Evolutionary conservation across 805 yeast species (phyloP), one percentile per base, ranked within the genome.

Genomic region (Saccharomycopsis vini): DNA sequence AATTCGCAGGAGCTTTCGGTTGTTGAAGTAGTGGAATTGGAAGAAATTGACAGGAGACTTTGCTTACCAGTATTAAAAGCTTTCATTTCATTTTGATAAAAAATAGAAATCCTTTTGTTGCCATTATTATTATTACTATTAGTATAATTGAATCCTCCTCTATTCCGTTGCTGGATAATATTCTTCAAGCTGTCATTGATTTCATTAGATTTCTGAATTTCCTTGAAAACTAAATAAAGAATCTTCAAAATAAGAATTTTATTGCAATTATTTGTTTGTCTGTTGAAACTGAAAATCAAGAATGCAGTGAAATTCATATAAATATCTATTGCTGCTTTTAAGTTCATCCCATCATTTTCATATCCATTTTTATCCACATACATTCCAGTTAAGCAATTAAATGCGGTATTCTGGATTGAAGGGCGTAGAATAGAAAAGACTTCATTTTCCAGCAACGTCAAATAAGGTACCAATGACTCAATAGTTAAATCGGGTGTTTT

Each of bases 191-290:
- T n/a, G n/a, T n/a, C n/a, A n/a, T n/a, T n/a, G 12, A 12, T 16
- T 26, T 39, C 31, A 20, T 36, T n/a, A 28, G 34, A 37, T 4
- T 36, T 30, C 22, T 39, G 30, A 36, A 46, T 39, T 33, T 49
- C 52, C 16, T 46, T 49, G 13, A 49, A 28, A 21, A 75, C 66
- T 36, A 74, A 55, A 54, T 74, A 75, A 4, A 76, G 57, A 47
- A 73, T 68, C 54, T 76, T 76, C 43, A 76, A 60, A 49, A 75
- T 75, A 40, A 76, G 59, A 10, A 75, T 75, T 48, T 72, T 73
- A 43, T 74, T 63, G 42, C 75, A 68, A 39, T 66, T 72, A 31
- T 76, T 72, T 40, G 67, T 68, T 53, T 74, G 79, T 30, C 81
- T 58, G 55, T 76, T 76, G 54, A 76, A 62, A 53, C 73, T 73